A percentile compares a stretch with the other conserved stretches of the same genome.
Evolutionary conservation across 2,329 filamentous ascomycete species (phyloP).

Genomic region (Neofusicoccum ribis): DNA sequence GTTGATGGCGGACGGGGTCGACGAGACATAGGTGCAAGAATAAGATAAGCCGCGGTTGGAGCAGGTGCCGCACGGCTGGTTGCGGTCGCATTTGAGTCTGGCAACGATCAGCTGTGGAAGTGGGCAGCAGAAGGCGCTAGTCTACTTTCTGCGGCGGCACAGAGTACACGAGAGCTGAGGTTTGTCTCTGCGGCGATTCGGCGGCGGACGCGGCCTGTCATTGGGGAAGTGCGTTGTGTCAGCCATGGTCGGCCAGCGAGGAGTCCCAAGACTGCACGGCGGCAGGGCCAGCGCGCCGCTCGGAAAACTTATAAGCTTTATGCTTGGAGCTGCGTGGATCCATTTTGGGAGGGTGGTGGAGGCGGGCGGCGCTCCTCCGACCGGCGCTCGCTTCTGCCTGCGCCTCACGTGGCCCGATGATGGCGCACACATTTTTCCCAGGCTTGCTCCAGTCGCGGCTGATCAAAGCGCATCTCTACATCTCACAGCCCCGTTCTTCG

Average conservation of each 20-base stretch:
- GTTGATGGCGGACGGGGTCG: not conserved
- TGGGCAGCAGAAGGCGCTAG: not conserved
- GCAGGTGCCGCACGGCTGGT: slow-evolving; percentile 22
- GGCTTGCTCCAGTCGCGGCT: too few relatives aligned
- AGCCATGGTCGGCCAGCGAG: not conserved
- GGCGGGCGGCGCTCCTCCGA: too few relatives aligned
- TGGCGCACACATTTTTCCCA: too few relatives aligned
- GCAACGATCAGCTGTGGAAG: slow-evolving; percentile 17
- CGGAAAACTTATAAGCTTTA: too few relatives aligned
- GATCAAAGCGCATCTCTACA: too few relatives aligned
- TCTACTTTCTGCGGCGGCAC: slow-evolving; percentile 32
- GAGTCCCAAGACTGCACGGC: too few relatives aligned
- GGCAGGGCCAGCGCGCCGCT: too few relatives aligned
- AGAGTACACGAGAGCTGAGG: slow-evolving; percentile 33
- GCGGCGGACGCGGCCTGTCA: slow-evolving; percentile 23
- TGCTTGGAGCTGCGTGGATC: too few relatives aligned
- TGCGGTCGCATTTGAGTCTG: slow-evolving; percentile 23
- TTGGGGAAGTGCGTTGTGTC: slow-evolving; percentile 22
- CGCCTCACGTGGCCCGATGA: too few relatives aligned
- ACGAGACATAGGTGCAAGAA: not conserved
- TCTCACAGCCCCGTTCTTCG: too few relatives aligned
- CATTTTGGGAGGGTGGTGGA: too few relatives aligned
- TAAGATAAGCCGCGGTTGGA: not conserved
- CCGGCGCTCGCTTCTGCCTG: too few relatives aligned
- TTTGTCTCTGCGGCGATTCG: slow-evolving; percentile 33